Evolutionary conservation across 768 basidiomycete species (phyloP).

Genomic region (Mycena galericulata): DNA sequence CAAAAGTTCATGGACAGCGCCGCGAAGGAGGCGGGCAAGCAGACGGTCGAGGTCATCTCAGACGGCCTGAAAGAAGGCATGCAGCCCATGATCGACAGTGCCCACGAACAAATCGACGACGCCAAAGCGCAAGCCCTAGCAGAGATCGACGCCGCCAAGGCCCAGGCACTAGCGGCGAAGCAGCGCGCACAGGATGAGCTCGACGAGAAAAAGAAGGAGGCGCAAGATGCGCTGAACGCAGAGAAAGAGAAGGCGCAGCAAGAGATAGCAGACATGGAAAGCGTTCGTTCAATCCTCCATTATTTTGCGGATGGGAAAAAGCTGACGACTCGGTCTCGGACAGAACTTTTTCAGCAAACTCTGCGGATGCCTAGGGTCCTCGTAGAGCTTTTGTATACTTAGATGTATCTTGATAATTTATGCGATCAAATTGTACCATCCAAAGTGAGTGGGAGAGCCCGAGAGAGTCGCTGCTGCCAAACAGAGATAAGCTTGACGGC

Average conservation of each 20-base stretch:
- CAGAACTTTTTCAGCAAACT: conserved; percentile 19
- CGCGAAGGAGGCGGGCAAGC: conserved; percentile 41
- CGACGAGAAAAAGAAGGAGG: conserved; percentile 2
- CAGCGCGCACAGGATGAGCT: conserved; percentile 20
- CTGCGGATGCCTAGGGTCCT: conserved; percentile 10
- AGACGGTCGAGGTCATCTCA: conserved; percentile 41
- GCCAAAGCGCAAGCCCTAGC: conserved; percentile 44
- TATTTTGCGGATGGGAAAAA: background rate
- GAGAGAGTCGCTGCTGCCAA: no score
- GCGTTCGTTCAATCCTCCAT: conserved; percentile 7
- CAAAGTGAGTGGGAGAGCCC: no score
- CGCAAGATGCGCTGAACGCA: conserved; percentile 15
- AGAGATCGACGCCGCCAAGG: conserved; percentile 7
- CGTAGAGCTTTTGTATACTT: background rate
- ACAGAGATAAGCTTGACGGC: no score
- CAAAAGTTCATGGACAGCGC: conserved; percentile 36
- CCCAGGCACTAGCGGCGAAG: background rate
- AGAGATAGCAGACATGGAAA: conserved; percentile 21
- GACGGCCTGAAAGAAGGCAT: conserved; percentile 38
- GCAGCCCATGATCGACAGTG: conserved; percentile 26
- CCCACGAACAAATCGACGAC: conserved; percentile 39
- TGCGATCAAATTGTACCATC: no score
- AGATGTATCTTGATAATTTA: background rate
- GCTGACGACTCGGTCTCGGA: background rate
- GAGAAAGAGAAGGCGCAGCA: conserved; percentile 22